Evolutionary conservation across 2,329 filamentous ascomycete genomes (phyloP).

Genomic region (Verticillium zaregamsianum): DNA sequence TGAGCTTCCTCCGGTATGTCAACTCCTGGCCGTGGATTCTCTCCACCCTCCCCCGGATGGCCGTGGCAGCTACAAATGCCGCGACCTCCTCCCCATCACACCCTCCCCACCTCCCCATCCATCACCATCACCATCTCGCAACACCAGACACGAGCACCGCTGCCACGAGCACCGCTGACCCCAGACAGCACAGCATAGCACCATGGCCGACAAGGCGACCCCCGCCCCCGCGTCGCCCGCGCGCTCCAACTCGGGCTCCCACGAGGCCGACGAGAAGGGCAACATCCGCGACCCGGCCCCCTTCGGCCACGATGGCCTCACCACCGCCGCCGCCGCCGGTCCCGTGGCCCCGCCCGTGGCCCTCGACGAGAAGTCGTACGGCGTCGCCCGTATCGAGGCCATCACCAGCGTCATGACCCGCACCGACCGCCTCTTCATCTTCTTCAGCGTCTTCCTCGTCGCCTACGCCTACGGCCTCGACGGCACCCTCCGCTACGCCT

Average conservation of each 20-base stretch:
- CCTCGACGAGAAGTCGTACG: conserved; percentile 34
- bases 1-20: not conserved
- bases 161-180: too few relatives aligned
- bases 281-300: not conserved
- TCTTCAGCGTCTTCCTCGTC: conserved; percentile 57
- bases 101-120: too few relatives aligned
- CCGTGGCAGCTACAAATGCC: not conserved
- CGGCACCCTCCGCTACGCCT: conserved; percentile 49
- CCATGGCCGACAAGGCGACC: not conserved
- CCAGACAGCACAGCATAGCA: not conserved
- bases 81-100: too few relatives aligned
- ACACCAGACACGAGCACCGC: too few relatives aligned
- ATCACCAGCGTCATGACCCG: conserved; percentile 47
- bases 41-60: not conserved
- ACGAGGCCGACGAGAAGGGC: not conserved
- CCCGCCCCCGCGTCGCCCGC: not conserved
- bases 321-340: not conserved
- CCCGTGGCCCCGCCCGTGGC: not conserved
- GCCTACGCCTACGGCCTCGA: conserved; percentile 62
- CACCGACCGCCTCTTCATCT: conserved; percentile 51
- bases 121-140: not conserved
- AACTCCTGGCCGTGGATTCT: not conserved
- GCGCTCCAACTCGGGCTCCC: not conserved
- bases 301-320: not conserved
- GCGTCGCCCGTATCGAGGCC: conserved; percentile 57